A percentile compares a stretch with the other conserved stretches of the same genome.
These are phyloP conservation scores for Epichloe sibirici DNA, from an alignment of 2,329 filamentous ascomycete species.

Conservation along the genomic window DNA sequence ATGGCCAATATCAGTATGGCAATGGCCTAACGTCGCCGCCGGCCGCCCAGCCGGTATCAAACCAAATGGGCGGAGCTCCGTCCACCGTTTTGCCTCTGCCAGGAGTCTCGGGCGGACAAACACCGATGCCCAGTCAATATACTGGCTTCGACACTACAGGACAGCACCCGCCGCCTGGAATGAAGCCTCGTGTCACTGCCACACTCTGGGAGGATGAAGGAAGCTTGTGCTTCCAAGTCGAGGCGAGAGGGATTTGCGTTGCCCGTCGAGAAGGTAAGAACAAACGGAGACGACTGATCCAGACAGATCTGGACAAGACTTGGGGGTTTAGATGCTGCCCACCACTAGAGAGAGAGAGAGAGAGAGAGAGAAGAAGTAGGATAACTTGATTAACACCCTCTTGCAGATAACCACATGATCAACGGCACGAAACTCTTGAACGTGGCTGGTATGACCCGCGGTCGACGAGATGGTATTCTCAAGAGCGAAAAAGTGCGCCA, in stretches of 20 bases:
- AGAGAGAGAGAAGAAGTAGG: background rate
- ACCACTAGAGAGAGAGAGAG: too few relatives aligned
- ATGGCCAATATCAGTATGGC: constrained; percentile 57
- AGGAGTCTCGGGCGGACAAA: constrained; percentile 35
- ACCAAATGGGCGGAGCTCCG: constrained; percentile 49
- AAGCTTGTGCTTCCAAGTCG: constrained; percentile 93
- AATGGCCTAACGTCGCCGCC: constrained; percentile 76
- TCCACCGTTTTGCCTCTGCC: constrained; percentile 61
- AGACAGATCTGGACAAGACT: constrained; percentile 43
- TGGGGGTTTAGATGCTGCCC: too few relatives aligned
- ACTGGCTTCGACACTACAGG: constrained; percentile 69
- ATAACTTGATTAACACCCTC: background rate
- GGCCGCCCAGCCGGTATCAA: constrained; percentile 53
- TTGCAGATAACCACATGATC: constrained; percentile 91
- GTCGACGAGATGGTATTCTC: constrained; percentile 85
- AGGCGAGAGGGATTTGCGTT: constrained; percentile 91
- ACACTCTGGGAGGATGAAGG: constrained; percentile 98
- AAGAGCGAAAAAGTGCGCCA: constrained; percentile 97
- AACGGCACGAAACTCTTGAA: constrained; percentile 96
- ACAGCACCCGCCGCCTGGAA: constrained; percentile 80
- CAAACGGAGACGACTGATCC: background rate
- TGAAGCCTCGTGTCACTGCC: constrained; percentile 92
- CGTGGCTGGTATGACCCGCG: constrained; percentile 95
- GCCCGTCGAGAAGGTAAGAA: constrained; percentile 73
- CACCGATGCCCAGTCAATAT: constrained; percentile 44